A percentile compares a stretch with the other conserved stretches of the same genome.
phyloP scores from a whole-genome alignment of 148 eudicot species.

The Silene conica region DNA sequence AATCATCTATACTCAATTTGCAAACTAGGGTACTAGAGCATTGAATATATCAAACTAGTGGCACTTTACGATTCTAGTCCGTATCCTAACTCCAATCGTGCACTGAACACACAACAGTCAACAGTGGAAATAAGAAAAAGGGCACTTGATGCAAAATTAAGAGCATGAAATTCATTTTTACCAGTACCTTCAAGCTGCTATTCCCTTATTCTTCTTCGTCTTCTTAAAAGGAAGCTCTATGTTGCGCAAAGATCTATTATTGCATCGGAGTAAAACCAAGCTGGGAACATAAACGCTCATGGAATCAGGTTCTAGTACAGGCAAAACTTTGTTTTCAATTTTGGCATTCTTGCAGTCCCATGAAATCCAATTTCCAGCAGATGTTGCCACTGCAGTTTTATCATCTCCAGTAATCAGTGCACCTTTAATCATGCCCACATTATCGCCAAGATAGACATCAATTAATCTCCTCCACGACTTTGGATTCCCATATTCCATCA shows the following conservation, averaged over 20 bases:
- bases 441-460: conserved; percentile 17
- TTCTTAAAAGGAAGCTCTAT: background rate
- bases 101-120: background rate
- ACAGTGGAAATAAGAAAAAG: background rate
- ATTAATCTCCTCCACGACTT: conserved; percentile 23
- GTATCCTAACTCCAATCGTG: too few species aligned
- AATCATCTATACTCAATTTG: too few species aligned
- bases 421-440: conserved; percentile 18
- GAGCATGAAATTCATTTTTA: conserved; percentile 1
- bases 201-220: background rate
- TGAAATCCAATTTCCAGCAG: conserved; percentile 25
- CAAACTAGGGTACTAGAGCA: too few species aligned
- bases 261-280: conserved; percentile 14
- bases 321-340: conserved; percentile 15
- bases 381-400: conserved; percentile 20
- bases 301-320: conserved; percentile 16
- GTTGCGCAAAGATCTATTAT: conserved; percentile 7
- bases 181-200: background rate
- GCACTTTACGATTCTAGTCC: too few species aligned
- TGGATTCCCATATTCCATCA: conserved; percentile 17
- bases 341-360: conserved; percentile 16
- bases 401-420: conserved; percentile 7
- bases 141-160: background rate
- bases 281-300: conserved; percentile 17
- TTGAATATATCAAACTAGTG: too few species aligned